These are phyloP conservation scores for Sonneratia caseolaris DNA, from an alignment of 345 rosid species.

Conservation along the genomic window DNA sequence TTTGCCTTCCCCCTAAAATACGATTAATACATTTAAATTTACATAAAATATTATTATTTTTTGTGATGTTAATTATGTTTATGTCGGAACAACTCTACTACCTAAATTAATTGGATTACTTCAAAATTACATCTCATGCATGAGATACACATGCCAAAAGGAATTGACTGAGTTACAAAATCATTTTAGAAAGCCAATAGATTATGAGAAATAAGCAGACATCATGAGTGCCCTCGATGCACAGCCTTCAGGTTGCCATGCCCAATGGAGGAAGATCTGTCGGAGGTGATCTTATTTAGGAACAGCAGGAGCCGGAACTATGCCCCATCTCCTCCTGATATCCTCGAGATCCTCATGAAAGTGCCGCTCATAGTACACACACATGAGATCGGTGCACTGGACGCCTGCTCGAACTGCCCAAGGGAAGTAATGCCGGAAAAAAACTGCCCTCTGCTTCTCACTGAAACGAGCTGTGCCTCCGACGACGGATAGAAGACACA, in stretches of 20 bases:
- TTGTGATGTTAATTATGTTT: too few species aligned
- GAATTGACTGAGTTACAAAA: not conserved
- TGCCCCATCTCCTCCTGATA: conserved; percentile 29
- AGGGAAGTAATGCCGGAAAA: conserved; percentile 33
- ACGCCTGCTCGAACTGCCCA: conserved; percentile 32
- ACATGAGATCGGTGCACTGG: conserved; percentile 33
- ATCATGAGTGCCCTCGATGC: not conserved
- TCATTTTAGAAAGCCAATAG: not conserved
- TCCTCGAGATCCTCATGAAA: conserved; percentile 36
- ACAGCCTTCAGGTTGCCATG: not conserved
- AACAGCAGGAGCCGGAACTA: conserved; percentile 21
- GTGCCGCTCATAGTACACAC: conserved; percentile 36
- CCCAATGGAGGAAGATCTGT: not conserved
- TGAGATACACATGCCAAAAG: not conserved
- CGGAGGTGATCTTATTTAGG: not conserved
- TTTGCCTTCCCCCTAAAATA: not conserved
- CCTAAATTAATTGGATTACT: too few species aligned
- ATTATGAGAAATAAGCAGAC: not conserved
- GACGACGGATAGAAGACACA: conserved; percentile 34
- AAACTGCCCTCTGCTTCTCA: conserved; percentile 34
- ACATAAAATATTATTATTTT: too few species aligned
- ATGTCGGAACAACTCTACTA: too few species aligned
- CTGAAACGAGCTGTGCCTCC: conserved; percentile 34
- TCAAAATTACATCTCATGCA: not conserved
- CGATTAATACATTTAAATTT: not conserved